Base-by-base conservation (phyloP, 257 asterid species). In the Voacanga thouarsii region DNA sequence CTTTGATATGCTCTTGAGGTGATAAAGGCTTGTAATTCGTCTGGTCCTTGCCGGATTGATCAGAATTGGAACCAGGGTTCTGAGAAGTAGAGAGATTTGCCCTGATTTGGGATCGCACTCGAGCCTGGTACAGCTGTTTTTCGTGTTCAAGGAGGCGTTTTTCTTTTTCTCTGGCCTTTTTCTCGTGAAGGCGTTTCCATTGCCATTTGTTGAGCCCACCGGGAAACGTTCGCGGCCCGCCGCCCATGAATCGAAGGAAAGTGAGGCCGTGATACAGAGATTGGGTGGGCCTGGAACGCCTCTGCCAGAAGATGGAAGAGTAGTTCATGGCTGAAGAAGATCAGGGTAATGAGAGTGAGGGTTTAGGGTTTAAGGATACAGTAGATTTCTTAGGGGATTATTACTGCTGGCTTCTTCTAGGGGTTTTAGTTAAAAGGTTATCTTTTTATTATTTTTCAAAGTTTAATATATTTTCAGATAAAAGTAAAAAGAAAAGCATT, bases 191-290 rank as follows among this genome's bases (percentile, higher is more conserved):
- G 69, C 99, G 96, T 69, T 93, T 95, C 98, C 99, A 95, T 80
- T 95, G 99, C 99, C 98, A 93, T 81, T 93, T 92, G 92, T 88
- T 95, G 33, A 95, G 91, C 39, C 99, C 99, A 50, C 99, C 97
- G 7, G 97, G 98, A 60, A 93, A 95, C 6, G 98, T 95, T 15
- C 99, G 92, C 12, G 96, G 94, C 44, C 97, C 97, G 16, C 99
- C 98, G 75, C 98, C 97, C 99, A 95, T 93, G 12, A 78, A 85
- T 50, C 97, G 97, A 84, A 85, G 84, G 75, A 84, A 87, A 28
- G 53, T 76, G 81, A 86, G 85, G 28, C 90, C 59, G 75, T 76
- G 63, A 76, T 59, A 64, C 15, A 80, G 78, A 66, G 70, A 72
- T 6, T 57, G 68, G 68, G 72, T 3, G 18, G 49, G 79, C 47